phyloP scores from a whole-genome alignment of 2,329 filamentous ascomycete genomes.

The Mariannaea sp. region DNA sequence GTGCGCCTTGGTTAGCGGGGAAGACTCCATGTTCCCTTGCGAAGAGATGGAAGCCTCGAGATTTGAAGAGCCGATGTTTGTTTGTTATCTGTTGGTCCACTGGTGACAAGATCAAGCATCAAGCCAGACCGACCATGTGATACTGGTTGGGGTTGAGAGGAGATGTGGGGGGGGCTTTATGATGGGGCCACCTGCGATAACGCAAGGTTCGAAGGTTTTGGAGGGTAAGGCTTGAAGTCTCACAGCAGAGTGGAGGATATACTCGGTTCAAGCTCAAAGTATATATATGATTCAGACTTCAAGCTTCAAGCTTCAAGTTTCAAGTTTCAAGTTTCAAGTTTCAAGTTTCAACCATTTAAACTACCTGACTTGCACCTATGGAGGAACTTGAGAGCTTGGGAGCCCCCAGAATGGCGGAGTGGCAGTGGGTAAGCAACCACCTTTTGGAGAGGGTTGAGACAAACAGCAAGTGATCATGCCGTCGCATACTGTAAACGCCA shows the following conservation, averaged over 20 bases:
- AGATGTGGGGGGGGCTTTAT: constrained; percentile 12
- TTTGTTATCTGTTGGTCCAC: not conserved
- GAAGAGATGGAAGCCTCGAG: constrained; percentile 1
- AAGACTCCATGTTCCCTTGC: constrained; percentile 44
- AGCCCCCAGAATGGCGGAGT: too few species aligned
- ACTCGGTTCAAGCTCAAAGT: too few species aligned
- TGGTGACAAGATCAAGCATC: constrained; percentile 1
- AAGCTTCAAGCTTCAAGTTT: too few species aligned
- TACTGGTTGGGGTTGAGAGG: constrained; percentile 5
- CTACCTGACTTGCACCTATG: too few species aligned
- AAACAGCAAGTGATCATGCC: not conserved
- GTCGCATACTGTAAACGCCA: too few species aligned
- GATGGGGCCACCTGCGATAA: constrained; percentile 6
- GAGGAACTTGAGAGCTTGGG: too few species aligned
- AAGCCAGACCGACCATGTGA: not conserved
- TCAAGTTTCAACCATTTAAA: too few species aligned
- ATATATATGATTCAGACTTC: too few species aligned
- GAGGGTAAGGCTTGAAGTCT: not conserved
- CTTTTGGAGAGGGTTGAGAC: not conserved
- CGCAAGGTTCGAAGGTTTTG: not conserved
- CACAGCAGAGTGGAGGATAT: not conserved
- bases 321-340: too few species aligned
- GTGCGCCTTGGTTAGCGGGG: constrained; percentile 68
- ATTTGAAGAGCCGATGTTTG: not conserved
- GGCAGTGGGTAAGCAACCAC: too few species aligned